Conservation (phyloP, 768 basidiomycete species). For the Leccinum aurantiacum region DNA sequence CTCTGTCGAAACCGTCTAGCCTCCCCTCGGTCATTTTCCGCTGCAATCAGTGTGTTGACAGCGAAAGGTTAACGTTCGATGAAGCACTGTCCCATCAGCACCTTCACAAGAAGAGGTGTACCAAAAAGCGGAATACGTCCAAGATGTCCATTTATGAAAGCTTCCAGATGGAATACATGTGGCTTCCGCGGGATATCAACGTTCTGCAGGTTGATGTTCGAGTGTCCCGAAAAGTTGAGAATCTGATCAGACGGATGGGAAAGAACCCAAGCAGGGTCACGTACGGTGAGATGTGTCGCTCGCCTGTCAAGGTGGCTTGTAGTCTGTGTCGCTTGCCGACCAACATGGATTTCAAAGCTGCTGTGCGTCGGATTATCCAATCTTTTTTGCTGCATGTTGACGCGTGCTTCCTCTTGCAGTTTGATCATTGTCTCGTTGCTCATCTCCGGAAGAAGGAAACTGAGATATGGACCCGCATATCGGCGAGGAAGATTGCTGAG, state of each 20-base stretch:
- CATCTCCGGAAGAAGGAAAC: background rate
- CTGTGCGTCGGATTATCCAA: slow-evolving; percentile 1
- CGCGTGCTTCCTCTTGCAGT: background rate
- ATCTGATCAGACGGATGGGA: slow-evolving; percentile 11
- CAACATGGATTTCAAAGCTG: slow-evolving; percentile 5
- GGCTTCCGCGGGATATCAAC: background rate
- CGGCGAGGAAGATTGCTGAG: background rate
- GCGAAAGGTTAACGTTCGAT: slow-evolving; percentile 2
- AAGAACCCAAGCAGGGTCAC: slow-evolving; percentile 6
- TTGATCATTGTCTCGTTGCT: slow-evolving; percentile 5
- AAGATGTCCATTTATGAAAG: background rate
- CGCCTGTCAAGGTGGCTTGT: slow-evolving; percentile 9
- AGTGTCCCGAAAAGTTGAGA: slow-evolving; percentile 7
- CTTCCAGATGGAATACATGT: background rate
- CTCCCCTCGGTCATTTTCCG: slow-evolving; percentile 12
- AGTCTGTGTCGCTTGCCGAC: background rate
- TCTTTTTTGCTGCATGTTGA: background rate
- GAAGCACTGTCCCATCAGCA: slow-evolving; percentile 10
- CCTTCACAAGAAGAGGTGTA: background rate
- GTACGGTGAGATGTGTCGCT: slow-evolving; percentile 1
- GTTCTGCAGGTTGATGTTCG: slow-evolving; percentile 11
- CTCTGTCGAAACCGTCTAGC: slow-evolving; percentile 6
- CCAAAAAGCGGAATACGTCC: background rate
- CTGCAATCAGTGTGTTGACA: slow-evolving; percentile 3
- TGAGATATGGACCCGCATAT: slow-evolving; percentile 7